Evolutionary conservation across 2,329 filamentous ascomycete species (phyloP), one percentile per base, ranked within the genome.

Genomic region (Acrodontium crateriforme): DNA sequence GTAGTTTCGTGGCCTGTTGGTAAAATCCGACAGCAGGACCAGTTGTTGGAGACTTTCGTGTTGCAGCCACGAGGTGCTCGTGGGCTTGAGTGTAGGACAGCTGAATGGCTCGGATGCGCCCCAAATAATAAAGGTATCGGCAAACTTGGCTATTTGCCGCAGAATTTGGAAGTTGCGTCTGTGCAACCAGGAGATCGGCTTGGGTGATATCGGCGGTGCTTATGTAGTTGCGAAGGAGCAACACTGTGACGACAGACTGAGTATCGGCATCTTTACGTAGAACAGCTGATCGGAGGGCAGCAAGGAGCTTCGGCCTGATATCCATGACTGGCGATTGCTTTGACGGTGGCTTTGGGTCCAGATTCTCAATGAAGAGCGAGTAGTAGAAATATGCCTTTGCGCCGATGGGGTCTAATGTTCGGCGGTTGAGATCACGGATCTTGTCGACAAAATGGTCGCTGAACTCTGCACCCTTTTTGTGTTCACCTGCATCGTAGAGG

Each of bases 331-430:
- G 78, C 5, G 85, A 92, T 47, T 82, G 77, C 31, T 83, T 78
- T 28, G 85, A 94, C 14, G 87, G 85, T 24, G 89, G 81, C 38
- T 87, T 71, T 13, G 87, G 85, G 35, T 75, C 72, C 37, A 91
- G 71, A 56, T 91, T 77, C 67, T 98, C 89, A 60, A 78, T 83
- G 65, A 95, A 95, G 45, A 95, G 67, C 14, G 83, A 83, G 60
- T 83, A 93, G 67, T 98, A 98, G 60, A 94, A 95, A 68, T 94
- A 98, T 38, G 87, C 84, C 58, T 91, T 91, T 40, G 87, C 84
- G 34, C 85, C 81, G 34, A 98, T 72, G 27, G 85, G 84, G 56
- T 98, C 89, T 37, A 98, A 65, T 14, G 89, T 95, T 45, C 89
- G 77, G 38, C 89, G 79, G 65, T 98, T 98, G 52, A 92, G 68